Conservation (phyloP, 345 rosid genomes). For the Clausena lansium region DNA sequence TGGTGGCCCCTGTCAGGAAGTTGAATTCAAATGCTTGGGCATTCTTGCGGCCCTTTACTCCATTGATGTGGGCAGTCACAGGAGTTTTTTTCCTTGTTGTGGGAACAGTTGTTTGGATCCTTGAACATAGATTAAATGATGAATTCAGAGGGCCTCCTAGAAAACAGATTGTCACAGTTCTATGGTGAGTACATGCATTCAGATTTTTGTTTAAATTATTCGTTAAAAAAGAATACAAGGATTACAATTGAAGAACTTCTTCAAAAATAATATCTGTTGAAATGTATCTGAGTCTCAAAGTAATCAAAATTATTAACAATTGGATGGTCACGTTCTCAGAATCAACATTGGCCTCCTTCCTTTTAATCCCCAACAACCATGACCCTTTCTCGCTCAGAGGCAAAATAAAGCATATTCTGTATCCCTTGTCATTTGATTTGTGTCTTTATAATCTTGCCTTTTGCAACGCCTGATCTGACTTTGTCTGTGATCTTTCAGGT, state of each 20-base stretch:
- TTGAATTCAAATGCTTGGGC: slow-evolving; percentile 68
- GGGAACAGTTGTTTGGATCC: slow-evolving; percentile 87
- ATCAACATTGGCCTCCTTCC: background rate
- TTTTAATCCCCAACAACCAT: background rate
- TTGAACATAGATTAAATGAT: slow-evolving; percentile 83
- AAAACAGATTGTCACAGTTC: slow-evolving; percentile 61
- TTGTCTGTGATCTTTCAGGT: slow-evolving; percentile 51
- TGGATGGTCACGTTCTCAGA: background rate
- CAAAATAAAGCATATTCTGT: background rate
- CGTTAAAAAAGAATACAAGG: background rate
- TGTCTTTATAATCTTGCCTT: background rate
- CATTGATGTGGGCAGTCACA: slow-evolving; percentile 80
- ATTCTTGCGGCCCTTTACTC: slow-evolving; percentile 76
- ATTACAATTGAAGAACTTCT: background rate
- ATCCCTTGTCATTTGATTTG: slow-evolving; percentile 5
- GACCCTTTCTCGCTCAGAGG: no score
- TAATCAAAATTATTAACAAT: background rate
- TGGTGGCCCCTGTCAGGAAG: slow-evolving; percentile 80
- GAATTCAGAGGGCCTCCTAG: slow-evolving; percentile 87
- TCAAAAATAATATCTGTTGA: background rate
- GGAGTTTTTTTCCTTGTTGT: slow-evolving; percentile 64
- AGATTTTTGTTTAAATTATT: background rate
- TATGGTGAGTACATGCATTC: slow-evolving; percentile 54
- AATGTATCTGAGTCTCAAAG: background rate
- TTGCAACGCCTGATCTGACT: slow-evolving; percentile 3